phyloP scores from a whole-genome alignment of 2,329 filamentous ascomycete genomes.

The Ciborinia camelliae region DNA sequence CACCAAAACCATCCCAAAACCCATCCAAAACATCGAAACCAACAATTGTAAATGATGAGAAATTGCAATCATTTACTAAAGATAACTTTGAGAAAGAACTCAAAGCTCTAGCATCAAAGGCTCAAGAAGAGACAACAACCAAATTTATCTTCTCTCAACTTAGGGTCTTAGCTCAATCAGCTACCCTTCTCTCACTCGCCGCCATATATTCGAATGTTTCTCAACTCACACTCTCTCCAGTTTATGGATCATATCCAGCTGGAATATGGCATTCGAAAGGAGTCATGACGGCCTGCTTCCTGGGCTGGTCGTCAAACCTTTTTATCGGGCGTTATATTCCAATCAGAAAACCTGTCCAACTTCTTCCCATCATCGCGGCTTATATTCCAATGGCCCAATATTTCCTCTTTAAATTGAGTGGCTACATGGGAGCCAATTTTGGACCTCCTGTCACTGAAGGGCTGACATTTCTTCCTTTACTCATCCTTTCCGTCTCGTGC shows the following conservation, averaged over 20 bases:
- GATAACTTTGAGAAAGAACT: slow-evolving; percentile 39
- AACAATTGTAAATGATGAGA: slow-evolving; percentile 9
- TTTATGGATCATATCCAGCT: slow-evolving; percentile 82
- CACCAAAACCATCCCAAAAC: slow-evolving; percentile 21
- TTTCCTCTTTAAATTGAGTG: slow-evolving; percentile 65
- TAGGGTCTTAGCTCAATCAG: slow-evolving; percentile 38
- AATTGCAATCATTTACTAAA: slow-evolving; percentile 29
- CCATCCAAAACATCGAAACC: slow-evolving; percentile 13
- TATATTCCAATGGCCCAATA: slow-evolving; percentile 73
- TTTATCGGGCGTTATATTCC: slow-evolving; percentile 50
- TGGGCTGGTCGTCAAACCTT: slow-evolving; percentile 69
- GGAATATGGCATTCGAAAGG: slow-evolving; percentile 67
- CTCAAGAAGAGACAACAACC: slow-evolving; percentile 35
- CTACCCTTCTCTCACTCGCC: slow-evolving; percentile 51
- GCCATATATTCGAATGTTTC: slow-evolving; percentile 68
- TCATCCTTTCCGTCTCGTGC: slow-evolving; percentile 60
- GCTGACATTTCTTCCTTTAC: slow-evolving; percentile 67
- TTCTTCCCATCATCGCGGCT: slow-evolving; percentile 70
- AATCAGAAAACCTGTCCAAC: slow-evolving; percentile 44
- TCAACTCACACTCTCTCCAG: slow-evolving; percentile 74
- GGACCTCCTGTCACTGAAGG: slow-evolving; percentile 75
- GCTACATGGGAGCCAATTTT: slow-evolving; percentile 59
- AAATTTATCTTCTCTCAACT: slow-evolving; percentile 35
- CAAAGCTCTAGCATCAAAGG: slow-evolving; percentile 35
- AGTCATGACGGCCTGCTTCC: slow-evolving; percentile 62